These are phyloP conservation scores for Pythium guiyangense DNA, from an alignment of 352 stramenopile species.

Conservation along the genomic window DNA sequence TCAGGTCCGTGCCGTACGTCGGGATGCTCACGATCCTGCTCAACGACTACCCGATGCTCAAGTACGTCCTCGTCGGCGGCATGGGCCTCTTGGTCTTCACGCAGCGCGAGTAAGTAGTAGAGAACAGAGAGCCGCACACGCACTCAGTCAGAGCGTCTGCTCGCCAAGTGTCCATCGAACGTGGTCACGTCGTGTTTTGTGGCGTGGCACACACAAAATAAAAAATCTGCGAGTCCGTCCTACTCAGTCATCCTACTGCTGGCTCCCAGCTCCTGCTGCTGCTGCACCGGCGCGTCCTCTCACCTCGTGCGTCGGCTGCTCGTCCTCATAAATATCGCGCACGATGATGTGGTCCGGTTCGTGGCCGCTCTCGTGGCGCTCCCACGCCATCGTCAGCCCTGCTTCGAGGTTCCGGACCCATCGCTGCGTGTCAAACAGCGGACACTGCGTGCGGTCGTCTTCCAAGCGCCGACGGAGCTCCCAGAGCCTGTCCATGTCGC, in stretches of 20 bases:
- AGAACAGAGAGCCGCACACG: background rate
- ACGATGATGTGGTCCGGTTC: constrained; percentile 78
- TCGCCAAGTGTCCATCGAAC: no score
- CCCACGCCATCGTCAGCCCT: constrained; percentile 62
- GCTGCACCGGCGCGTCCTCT: no score
- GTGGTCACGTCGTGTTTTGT: no score
- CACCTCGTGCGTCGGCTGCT: background rate
- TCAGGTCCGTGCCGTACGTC: constrained; percentile 94
- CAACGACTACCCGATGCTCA: constrained; percentile 98
- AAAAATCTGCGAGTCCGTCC: background rate
- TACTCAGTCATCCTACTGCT: background rate
- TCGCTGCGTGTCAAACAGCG: constrained; percentile 79
- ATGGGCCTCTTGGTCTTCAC: constrained; percentile 83
- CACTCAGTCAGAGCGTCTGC: no score
- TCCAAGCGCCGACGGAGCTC: constrained; percentile 68
- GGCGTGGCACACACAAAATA: background rate
- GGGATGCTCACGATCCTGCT: constrained; percentile 99
- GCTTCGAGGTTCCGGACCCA: constrained; percentile 87
- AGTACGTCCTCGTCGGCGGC: constrained; percentile 80
- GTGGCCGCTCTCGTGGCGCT: constrained; percentile 61
- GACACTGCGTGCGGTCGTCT: constrained; percentile 51
- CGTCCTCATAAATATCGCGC: constrained; percentile 65
- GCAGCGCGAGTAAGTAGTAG: constrained; percentile 53
- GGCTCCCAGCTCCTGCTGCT: background rate
- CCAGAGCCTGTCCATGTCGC: constrained; percentile 82